Evolutionary conservation across 768 basidiomycete species (phyloP).

Genomic region (Antrodiella citrinella): DNA sequence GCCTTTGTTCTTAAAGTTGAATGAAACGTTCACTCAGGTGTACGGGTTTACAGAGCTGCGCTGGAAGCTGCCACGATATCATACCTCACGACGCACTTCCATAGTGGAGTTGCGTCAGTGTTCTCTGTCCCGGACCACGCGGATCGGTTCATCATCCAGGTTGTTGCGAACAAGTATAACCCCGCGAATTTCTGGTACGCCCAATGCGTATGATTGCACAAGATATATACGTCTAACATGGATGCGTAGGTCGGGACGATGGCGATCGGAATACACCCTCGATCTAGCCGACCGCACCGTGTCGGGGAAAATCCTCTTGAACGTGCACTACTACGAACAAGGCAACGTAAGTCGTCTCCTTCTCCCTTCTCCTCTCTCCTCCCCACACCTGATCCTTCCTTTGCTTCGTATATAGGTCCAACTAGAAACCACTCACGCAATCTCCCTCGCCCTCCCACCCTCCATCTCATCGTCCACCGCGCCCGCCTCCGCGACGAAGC

Average conservation of each 20-base stretch:
- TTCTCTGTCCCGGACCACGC: conserved; percentile 45
- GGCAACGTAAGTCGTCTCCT: conserved; percentile 60
- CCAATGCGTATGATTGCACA: not conserved
- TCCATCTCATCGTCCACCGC: conserved; percentile 47
- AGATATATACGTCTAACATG: not conserved
- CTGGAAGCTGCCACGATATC: conserved; percentile 58
- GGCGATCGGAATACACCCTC: conserved; percentile 82
- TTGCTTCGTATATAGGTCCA: conserved; percentile 78
- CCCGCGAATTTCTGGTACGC: conserved; percentile 84
- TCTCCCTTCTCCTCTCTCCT: not conserved
- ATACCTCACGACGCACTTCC: conserved; percentile 78
- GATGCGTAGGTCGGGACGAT: conserved; percentile 81
- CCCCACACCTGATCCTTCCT: not conserved
- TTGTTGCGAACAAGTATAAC: conserved; percentile 97
- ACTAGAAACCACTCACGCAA: conserved; percentile 65
- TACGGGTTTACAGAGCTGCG: conserved; percentile 59
- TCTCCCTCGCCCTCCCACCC: conserved; percentile 56
- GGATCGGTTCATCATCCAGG: conserved; percentile 56
- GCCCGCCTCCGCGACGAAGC: conserved; percentile 50
- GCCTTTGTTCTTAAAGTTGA: conserved; percentile 8
- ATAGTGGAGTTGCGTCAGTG: conserved; percentile 68
- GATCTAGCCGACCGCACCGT: conserved; percentile 58
- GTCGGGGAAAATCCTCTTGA: conserved; percentile 66
- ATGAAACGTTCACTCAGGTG: no score
- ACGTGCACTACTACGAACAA: conserved; percentile 97